These are phyloP conservation scores for Rhododendron vialii DNA, from an alignment of 148 eudicot genomes.

Conservation along the genomic window DNA sequence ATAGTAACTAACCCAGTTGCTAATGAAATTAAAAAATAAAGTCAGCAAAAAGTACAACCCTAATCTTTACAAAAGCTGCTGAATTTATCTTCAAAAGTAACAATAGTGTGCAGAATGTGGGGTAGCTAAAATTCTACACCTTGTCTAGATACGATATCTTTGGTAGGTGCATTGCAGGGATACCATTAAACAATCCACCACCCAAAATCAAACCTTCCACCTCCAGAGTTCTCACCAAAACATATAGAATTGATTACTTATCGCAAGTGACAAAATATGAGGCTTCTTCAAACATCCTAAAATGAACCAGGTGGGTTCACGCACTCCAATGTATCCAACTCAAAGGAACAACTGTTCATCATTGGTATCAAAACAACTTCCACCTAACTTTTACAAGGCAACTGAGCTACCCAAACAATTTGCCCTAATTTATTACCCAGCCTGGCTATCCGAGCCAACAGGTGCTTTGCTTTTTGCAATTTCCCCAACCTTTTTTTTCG, in stretches of 20 bases:
- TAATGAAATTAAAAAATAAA: not conserved
- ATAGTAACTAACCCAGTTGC: not conserved
- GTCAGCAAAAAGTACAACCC: not conserved
- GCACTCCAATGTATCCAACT: not conserved
- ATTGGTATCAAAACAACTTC: not conserved
- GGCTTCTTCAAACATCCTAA: not conserved
- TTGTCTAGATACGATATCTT: not conserved
- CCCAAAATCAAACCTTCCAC: not conserved
- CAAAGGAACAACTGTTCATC: not conserved
- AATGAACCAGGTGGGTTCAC: not conserved
- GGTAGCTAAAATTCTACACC: not conserved
- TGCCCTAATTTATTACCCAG: not conserved
- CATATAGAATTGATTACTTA: not conserved
- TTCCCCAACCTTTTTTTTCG: not conserved
- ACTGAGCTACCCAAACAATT: not conserved
- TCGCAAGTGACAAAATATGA: not conserved
- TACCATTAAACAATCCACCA: not conserved
- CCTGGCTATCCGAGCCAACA: not conserved
- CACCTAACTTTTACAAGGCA: constrained; percentile 1
- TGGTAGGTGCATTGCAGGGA: not conserved
- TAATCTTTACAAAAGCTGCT: not conserved
- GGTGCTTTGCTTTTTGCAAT: not conserved
- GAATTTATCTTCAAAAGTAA: not conserved
- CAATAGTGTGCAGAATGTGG: not conserved
- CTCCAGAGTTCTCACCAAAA: not conserved